Conservation (phyloP, 1,284 basidiomycete genomes). For the Mycena sp. region DNA sequence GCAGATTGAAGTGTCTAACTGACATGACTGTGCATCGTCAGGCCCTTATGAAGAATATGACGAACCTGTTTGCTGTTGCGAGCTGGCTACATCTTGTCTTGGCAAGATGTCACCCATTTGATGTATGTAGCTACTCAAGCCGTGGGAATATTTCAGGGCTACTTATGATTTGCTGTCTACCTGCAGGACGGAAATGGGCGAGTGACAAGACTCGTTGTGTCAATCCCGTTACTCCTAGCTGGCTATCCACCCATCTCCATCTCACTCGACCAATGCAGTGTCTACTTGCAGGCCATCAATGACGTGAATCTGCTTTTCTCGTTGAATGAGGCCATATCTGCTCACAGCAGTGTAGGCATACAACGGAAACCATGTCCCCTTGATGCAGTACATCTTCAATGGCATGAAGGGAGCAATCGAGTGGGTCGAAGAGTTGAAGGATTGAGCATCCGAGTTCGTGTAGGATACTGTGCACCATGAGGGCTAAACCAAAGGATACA, state of each 20-base stretch:
- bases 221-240: slow-evolving; percentile 49
- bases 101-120: slow-evolving; percentile 55
- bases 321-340: neutral
- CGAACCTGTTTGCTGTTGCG: slow-evolving; percentile 55
- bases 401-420: slow-evolving; percentile 39
- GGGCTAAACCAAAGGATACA: too few species aligned
- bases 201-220: slow-evolving; percentile 49
- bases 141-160: neutral
- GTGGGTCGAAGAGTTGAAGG: slow-evolving; percentile 22
- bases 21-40: neutral
- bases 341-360: slow-evolving; percentile 32
- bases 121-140: slow-evolving; percentile 39
- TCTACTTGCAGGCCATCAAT: slow-evolving; percentile 48
- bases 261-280: slow-evolving; percentile 37
- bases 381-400: slow-evolving; percentile 38
- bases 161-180: slow-evolving; percentile 4
- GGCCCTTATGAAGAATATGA: neutral
- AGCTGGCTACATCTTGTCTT: slow-evolving; percentile 54
- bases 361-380: slow-evolving; percentile 36
- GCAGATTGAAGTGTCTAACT: neutral
- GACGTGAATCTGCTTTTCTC: slow-evolving; percentile 34
- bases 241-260: slow-evolving; percentile 54
- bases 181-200: too few species aligned
- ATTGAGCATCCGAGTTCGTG: neutral
- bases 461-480: too few species aligned